phyloP scores from a whole-genome alignment of 257 asterid genomes.

The Solanum pimpinellifolium region DNA sequence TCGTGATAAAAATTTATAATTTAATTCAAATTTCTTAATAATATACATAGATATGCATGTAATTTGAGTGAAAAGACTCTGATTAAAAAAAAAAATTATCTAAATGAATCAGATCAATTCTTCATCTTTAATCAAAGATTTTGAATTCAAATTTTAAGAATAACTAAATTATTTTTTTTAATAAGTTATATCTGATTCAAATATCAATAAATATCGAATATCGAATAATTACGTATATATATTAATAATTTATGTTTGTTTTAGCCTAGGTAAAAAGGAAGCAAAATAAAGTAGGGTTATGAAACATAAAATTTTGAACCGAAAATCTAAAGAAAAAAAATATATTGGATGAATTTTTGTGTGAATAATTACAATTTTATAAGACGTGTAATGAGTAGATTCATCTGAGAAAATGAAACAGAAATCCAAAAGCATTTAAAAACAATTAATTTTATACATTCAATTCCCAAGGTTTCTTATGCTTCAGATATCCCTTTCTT shows the following conservation, averaged over 20 bases:
- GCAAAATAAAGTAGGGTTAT: not conserved
- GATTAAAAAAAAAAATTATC: fast-evolving
- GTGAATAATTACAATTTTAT: not conserved
- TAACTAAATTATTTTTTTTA: not conserved
- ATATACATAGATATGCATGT: not conserved
- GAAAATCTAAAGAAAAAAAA: not conserved
- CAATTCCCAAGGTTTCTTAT: not conserved
- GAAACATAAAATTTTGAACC: not conserved
- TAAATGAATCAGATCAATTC: too few relatives aligned
- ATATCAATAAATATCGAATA: not conserved
- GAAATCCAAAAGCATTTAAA: not conserved
- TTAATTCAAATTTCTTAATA: not conserved
- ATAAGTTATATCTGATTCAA: not conserved
- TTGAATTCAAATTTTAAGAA: fast-evolving
- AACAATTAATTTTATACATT: not conserved
- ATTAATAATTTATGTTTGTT: not conserved
- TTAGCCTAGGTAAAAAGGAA: not conserved
- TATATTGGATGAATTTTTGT: not conserved
- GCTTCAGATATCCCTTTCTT: not conserved
- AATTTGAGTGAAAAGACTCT: not conserved
- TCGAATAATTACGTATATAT: not conserved
- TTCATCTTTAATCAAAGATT: not conserved
- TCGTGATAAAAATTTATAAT: not conserved
- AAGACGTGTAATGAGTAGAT: not conserved
- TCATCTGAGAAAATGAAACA: not conserved